phyloP scores from a whole-genome alignment of 2,329 filamentous ascomycete genomes.

The Nannizziopsis arthrosporioides region DNA sequence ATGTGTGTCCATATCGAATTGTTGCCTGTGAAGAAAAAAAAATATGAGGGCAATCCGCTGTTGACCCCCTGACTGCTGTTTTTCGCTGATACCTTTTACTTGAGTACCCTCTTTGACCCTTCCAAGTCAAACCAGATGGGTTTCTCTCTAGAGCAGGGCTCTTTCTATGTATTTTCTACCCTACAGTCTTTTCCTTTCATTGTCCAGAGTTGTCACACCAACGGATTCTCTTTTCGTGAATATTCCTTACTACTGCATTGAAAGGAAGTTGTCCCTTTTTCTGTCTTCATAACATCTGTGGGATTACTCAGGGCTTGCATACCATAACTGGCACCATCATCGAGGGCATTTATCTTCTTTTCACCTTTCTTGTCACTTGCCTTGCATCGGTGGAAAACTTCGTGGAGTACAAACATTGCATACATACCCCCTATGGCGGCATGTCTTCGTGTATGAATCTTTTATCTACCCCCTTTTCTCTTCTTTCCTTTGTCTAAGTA shows the following conservation, averaged over 20 bases:
- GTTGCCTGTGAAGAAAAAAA: slow-evolving; percentile 2
- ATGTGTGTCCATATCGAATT: not conserved
- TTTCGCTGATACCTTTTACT: not conserved
- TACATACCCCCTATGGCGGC: not conserved
- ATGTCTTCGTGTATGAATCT: slow-evolving; percentile 5
- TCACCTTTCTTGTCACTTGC: no score
- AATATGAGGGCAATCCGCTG: not conserved
- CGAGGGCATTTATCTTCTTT: not conserved
- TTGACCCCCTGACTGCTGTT: not conserved
- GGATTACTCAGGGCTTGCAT: slow-evolving; percentile 5
- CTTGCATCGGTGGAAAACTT: slow-evolving; percentile 8
- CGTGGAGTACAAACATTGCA: slow-evolving; percentile 1
- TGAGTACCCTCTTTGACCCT: no score
- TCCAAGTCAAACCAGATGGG: not conserved
- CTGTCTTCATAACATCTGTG: not conserved
- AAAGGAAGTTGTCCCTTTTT: not conserved
- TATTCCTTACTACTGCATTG: slow-evolving; percentile 3
- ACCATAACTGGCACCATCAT: not conserved
- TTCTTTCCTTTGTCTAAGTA: not conserved
- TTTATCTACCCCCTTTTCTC: not conserved
- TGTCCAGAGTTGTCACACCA: not conserved
- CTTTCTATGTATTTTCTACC: slow-evolving; percentile 1
- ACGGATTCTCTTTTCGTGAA: not conserved
- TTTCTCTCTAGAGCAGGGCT: slow-evolving; percentile 7
- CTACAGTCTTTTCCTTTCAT: not conserved